Evolutionary conservation across 139 green algal genomes (phyloP).

Genomic region (Tetratostichococcus sp.): DNA sequence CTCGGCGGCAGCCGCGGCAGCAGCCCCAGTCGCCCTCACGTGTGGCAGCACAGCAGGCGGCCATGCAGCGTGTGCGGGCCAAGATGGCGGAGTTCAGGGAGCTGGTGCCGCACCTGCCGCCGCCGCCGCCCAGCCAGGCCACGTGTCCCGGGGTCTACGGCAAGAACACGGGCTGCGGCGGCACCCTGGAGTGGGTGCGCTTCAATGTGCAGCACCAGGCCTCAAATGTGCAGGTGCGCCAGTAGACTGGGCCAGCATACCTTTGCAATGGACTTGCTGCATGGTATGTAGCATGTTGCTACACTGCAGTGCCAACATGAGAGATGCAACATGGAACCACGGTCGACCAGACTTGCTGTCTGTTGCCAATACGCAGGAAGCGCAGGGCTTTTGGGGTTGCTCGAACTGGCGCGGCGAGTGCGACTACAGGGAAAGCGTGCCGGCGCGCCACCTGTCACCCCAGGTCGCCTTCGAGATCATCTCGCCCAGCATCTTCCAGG

Average conservation of each 20-base stretch:
- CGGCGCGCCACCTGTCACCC: conserved; percentile 25
- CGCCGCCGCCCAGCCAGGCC: neutral
- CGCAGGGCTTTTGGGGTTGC: conserved; percentile 16
- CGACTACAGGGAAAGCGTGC: conserved; percentile 46
- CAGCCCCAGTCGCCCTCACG: neutral
- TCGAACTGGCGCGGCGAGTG: conserved; percentile 14
- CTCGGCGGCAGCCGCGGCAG: neutral
- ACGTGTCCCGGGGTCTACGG: conserved; percentile 20
- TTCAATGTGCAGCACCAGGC: neutral
- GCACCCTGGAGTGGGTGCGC: neutral
- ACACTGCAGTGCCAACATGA: too few species aligned
- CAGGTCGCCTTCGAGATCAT: conserved; percentile 51
- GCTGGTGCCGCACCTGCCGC: neutral
- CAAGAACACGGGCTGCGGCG: conserved; percentile 4
- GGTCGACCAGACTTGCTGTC: too few species aligned
- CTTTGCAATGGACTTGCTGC: too few species aligned
- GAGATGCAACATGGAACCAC: too few species aligned
- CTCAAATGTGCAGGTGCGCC: neutral
- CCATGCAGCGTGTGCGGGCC: neutral
- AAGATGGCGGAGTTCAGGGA: neutral
- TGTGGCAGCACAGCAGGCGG: neutral
- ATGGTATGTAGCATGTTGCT: too few species aligned
- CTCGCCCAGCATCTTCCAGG: conserved; percentile 28
- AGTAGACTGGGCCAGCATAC: too few species aligned
- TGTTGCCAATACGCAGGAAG: neutral